Base-by-base conservation (phyloP, 2,329 filamentous ascomycete genomes). In the Trichoderma cornu-damae region DNA sequence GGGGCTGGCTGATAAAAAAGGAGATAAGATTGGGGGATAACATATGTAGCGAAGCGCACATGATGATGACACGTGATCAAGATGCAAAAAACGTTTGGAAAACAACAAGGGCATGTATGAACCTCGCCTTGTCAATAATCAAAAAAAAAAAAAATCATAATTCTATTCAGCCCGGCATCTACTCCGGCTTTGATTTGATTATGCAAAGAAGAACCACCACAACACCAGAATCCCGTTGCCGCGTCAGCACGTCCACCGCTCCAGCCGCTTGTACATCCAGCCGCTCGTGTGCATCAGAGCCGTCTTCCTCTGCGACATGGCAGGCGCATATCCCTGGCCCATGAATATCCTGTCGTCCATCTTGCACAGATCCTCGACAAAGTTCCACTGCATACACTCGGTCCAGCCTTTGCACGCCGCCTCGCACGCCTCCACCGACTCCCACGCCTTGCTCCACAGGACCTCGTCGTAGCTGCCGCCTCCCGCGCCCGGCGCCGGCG, bases 231-330 rank as follows among this genome's bases (percentile, higher is more conserved):
- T n/a, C n/a, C n/a, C n/a, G n/a, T n/a, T n/a, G n/a, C n/a, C n/a
- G n/a, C n/a, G n/a, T 47, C 6, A 58, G 40, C 56, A 58, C 32
- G 22, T 58, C 64, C 64, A 66, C 3, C 37, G 37, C 2, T 62
- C 51, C 11, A 66, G 30, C 20, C 64, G 48, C n/a, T 66, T 61
- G 6, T 55, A 52, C 24, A 66, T 42, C 64, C 64, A 66, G 1
- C 64, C 64, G 37, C 64, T 66, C 4, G 64, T 65, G 34, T 65
- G 64, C 60, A 52, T 63, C 34, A 66, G 43, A 0, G 61, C 58
- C 3, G 64, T 66, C 48, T 65, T 65, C 6, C 64, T 57, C 53
- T 66, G 61, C 8, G 58, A 54, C 64, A 65, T 65, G n/a, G 53
- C 38, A 1, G 63, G 59, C 12, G 64, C 61, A 48, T 54, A 65